Percentiles rank a stretch among this genome's conserved stretches.
These are phyloP conservation scores for Debaryomyces subglobosus DNA, from an alignment of 1,139 yeast genomes.

Conservation along the genomic window DNA sequence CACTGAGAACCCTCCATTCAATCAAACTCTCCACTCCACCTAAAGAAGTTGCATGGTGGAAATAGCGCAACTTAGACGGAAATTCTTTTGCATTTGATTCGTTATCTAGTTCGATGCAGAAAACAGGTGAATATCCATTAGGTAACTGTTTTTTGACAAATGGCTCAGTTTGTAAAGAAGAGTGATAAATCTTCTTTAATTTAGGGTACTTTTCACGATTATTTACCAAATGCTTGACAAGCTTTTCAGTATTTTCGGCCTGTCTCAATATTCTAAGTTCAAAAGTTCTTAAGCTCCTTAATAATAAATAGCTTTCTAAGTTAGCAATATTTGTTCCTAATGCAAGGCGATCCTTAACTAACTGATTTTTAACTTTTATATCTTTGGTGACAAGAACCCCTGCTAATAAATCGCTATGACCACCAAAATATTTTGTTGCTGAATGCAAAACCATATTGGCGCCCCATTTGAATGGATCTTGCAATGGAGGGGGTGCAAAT, in stretches of 20 bases:
- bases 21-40: slow-evolving; percentile 94
- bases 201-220: slow-evolving; percentile 51
- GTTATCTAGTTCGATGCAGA: slow-evolving; percentile 58
- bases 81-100: slow-evolving; percentile 61
- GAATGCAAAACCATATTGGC: slow-evolving; percentile 88
- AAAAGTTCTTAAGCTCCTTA: slow-evolving; percentile 80
- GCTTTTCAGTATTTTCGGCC: slow-evolving; percentile 59
- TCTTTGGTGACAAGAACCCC: slow-evolving; percentile 75
- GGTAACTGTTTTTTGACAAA: slow-evolving; percentile 68
- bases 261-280: slow-evolving; percentile 72
- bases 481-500: slow-evolving; percentile 91
- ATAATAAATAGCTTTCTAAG: slow-evolving; percentile 70
- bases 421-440: slow-evolving; percentile 90
- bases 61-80: slow-evolving; percentile 68
- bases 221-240: slow-evolving; percentile 61
- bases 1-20: slow-evolving; percentile 88
- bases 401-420: slow-evolving; percentile 89
- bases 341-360: slow-evolving; percentile 63
- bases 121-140: slow-evolving; percentile 75
- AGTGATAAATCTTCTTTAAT: slow-evolving; percentile 61
- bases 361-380: slow-evolving; percentile 40
- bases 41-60: slow-evolving; percentile 88
- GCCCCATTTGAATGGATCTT: slow-evolving; percentile 67
- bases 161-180: slow-evolving; percentile 70
- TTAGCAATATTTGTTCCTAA: slow-evolving; percentile 82